A percentile compares a stretch with the other conserved stretches of the same genome.
phyloP scores from a whole-genome alignment of 2,329 filamentous ascomycete species.

The Fusarium protoensiforme region DNA sequence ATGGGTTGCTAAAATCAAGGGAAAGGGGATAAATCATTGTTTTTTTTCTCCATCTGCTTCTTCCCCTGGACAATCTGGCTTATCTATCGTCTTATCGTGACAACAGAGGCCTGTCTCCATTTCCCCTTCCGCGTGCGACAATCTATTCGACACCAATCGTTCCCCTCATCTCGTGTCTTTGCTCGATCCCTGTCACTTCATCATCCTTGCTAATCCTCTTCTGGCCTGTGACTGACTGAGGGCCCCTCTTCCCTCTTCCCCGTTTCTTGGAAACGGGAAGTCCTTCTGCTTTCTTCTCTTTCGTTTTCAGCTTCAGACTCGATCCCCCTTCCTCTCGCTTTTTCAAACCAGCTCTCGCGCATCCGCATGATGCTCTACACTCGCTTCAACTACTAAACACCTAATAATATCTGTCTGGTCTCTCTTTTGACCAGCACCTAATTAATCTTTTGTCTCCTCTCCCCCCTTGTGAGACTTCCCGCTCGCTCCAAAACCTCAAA shows the following conservation, averaged over 20 bases:
- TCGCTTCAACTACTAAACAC: conserved; percentile 30
- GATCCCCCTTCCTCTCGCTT: conserved; percentile 18
- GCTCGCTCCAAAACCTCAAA: conserved; percentile 11
- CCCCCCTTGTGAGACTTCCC: neutral
- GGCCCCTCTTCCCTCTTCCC: neutral
- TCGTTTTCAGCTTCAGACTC: conserved; percentile 24
- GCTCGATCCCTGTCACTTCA: conserved; percentile 22
- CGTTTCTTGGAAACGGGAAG: conserved; percentile 11
- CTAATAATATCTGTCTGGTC: neutral
- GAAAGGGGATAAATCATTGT: neutral
- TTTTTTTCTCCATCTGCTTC: neutral
- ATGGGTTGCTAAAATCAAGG: neutral
- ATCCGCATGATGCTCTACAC: conserved; percentile 35
- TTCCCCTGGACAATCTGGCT: conserved; percentile 19
- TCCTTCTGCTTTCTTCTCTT: conserved; percentile 5
- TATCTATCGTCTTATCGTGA: conserved; percentile 25
- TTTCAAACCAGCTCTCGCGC: conserved; percentile 16
- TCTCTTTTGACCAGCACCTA: conserved; percentile 4
- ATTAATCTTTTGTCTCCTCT: neutral
- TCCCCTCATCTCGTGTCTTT: conserved; percentile 34
- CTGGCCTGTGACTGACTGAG: conserved; percentile 5
- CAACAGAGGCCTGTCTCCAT: conserved; percentile 1
- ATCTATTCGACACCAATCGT: conserved; percentile 31
- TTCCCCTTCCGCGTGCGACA: conserved; percentile 14
- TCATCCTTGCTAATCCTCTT: conserved; percentile 31